Base-by-base conservation (phyloP, 306 rosid genomes). In the Quercus bicolor region DNA sequence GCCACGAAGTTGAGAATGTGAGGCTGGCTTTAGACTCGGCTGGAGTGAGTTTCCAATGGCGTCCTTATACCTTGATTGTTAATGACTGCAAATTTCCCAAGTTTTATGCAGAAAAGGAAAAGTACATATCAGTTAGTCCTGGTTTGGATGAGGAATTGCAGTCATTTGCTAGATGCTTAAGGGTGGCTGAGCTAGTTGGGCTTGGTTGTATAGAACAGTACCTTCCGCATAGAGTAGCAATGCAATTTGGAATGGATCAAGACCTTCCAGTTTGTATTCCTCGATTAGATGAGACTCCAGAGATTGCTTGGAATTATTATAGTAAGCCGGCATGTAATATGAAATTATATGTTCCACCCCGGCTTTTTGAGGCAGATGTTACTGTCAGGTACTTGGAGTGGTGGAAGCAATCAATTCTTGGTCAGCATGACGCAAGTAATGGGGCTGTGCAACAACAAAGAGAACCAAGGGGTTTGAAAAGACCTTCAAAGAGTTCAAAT, bases 241-340 rank as follows among this genome's bases (percentile, higher is more conserved):
- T 84, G 90, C 91, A 88, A 79, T 88, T 90, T 73, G 90, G 94
- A 48, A 62, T 85, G 75, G 92, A 90, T 82, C 92, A 88, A 78
- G 92, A 84, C 64, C 45, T 89, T 65, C 93, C 89, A 0, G 68
- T 71, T 52, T 77, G 52, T 57, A 53, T 51, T 60, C 26, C 72
- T 51, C 26, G 10, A 13, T 16, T 15, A 6, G 43, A 69, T 21
- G 29, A 56, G 21, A 74, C 53, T 65, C 23, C 21, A 19, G 79
- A 31, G 45, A 21, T 61, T 60, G 86, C 86, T 23, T 86, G 90
- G 91, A 52, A 29, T 34, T 56, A 76, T 40, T 86, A 73, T 74
- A 48, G 55, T 51, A 77, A 80, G 52, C 65, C 81, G 9, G 16
- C 75, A 11, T 57, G 55, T 48, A 48, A 48, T 48, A 48, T 48